Base-by-base conservation (phyloP, 73 alveolate species). In the Paramecium octaurelia region DNA sequence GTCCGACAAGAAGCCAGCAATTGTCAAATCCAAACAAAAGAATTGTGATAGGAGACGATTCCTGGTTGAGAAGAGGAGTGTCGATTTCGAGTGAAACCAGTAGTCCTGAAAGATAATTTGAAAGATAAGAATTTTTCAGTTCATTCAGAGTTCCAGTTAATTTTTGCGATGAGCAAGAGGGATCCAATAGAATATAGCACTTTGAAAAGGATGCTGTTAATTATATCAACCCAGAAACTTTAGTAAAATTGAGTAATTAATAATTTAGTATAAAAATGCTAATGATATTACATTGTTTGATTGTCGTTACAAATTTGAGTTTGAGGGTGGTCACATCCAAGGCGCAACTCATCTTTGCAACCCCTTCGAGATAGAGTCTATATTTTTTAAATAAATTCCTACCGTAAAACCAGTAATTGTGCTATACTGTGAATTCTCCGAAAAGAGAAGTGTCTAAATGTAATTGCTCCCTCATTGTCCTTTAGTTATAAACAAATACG, bases 101-200 rank as follows among this genome's bases (percentile, higher is more conserved):
- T 14, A 64, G 84, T 64, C 48, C 84, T 6, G 84, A 64, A 16
- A 64, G 84, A 27, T 27, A 64, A 64, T 64, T 64, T 64, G 84
- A 64, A 64, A 64, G 84, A 64, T 64, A 64, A 64, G 84, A 64
- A 64, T 64, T 64, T 34, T 64, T 64, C n/a, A 64, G 84, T 64
- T 34, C 42, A 64, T 64, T 64, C 46, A 64, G 84, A 64, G 84
- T 64, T 31, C 84, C 84, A 8, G 46, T 64, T 34, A 64, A 64
- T 12, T 64, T 64, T 6, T 64, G 46, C 31, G 44, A 27, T 0
- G 84, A 64, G 44, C 5, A 20, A 18, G 69, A 54, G 12, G 69
- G 69, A 18, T 54, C 7, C 16, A 54, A 54, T 54, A 64, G 27
- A 64, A 27, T 64, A 64, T 16, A 64, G 27, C 84, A 64, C 31